phyloP scores from a whole-genome alignment of 306 rosid genomes.

The Dryas octopetala region DNA sequence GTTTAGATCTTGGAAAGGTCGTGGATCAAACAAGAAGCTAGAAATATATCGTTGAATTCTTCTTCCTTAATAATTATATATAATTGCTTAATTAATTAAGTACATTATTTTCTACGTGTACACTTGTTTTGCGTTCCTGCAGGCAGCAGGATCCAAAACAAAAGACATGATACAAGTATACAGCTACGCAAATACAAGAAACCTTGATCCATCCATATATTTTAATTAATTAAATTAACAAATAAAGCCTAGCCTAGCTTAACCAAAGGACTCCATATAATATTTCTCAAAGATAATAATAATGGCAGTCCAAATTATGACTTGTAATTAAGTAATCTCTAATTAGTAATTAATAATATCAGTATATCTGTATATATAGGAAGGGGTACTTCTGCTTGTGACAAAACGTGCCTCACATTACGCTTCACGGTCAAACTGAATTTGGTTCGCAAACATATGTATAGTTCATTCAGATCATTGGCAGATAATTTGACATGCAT shows the following conservation, averaged over 20 bases:
- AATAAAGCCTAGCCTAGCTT: too few species aligned
- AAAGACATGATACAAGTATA: background rate
- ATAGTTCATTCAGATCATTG: background rate
- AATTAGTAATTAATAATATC: too few species aligned
- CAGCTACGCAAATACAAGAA: background rate
- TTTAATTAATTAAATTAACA: too few species aligned
- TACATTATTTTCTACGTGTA: background rate
- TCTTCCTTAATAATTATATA: too few species aligned
- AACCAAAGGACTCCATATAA: too few species aligned
- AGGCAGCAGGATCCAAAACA: conserved; percentile 6
- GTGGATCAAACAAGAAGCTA: background rate
- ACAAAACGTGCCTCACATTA: too few species aligned
- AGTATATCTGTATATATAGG: too few species aligned
- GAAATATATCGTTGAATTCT: background rate
- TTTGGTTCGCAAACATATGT: background rate
- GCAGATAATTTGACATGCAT: background rate
- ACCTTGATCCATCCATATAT: background rate
- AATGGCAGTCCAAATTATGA: background rate
- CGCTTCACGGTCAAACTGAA: background rate
- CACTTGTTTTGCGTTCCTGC: background rate
- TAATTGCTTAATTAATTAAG: too few species aligned
- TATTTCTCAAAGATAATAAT: background rate
- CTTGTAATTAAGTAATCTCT: background rate
- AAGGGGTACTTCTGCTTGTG: too few species aligned
- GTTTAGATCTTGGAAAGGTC: background rate